Conservation (phyloP, 768 basidiomycete species). For the Fomitopsis serialis region DNA sequence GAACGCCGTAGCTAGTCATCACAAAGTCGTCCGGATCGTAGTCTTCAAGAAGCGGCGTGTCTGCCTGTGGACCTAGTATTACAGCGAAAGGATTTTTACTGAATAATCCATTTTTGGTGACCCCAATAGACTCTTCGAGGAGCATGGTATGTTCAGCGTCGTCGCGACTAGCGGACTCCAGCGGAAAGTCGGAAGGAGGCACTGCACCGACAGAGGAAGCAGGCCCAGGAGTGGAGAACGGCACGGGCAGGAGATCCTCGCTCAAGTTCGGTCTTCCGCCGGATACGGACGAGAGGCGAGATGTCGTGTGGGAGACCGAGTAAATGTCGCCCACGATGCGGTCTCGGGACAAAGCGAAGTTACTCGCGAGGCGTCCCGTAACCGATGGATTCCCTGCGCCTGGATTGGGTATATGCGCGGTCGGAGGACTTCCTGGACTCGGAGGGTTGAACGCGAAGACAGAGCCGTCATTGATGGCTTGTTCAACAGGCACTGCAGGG, state of each 20-base stretch:
- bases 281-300: background rate
- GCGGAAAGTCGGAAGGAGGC: background rate
- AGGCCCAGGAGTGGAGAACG: constrained; percentile 26
- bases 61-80: no score
- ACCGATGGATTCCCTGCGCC: no score
- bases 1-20: no score
- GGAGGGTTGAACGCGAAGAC: constrained; percentile 6
- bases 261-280: background rate
- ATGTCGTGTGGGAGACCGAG: background rate
- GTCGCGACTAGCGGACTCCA: background rate
- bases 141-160: background rate
- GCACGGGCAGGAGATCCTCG: background rate
- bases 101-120: no score
- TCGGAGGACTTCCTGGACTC: background rate
- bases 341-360: no score
- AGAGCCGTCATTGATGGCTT: background rate
- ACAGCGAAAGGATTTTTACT: no score
- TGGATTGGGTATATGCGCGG: background rate
- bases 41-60: no score
- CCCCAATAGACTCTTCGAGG: no score
- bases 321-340: no score
- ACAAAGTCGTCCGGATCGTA: no score
- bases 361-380: no score
- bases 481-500: background rate
- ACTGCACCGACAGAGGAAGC: constrained; percentile 8